Base-by-base conservation (phyloP, 495 filamentous ascomycete genomes). In the Parathielavia appendiculata region DNA sequence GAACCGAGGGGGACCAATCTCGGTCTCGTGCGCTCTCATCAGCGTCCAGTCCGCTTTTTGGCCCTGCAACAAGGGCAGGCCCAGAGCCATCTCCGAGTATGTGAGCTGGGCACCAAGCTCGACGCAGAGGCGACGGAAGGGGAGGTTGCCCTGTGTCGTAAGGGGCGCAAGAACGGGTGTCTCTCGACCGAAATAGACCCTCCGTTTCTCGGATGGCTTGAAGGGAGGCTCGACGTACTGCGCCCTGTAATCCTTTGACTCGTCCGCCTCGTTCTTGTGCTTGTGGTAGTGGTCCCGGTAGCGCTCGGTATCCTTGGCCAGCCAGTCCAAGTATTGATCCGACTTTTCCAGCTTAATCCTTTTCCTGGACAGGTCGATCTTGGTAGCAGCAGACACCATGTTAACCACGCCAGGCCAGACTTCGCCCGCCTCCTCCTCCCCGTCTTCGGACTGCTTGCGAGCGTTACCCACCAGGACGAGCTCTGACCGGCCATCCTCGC, bases 61-160 rank as follows among this genome's bases (percentile, higher is more conserved):
- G 11, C 93, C 93, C 71, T 97, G 91, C n/a, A 98, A 79, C 50
- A 98, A 73, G 13, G 91, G 90, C 63, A 95, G 71, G 39, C 90
- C 84, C 84, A 97, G 89, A 5, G 95, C 93, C 93, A 98, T 98
- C 68, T 98, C 93, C 0, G 93, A 97, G 75, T 96, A 97, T 4
- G 92, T 98, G 38, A 95, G 75, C 61, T 96, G 89, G 19, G 93
- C 92, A 22, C 93, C 95, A 19, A 97, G 81, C 51, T 87, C 85
- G 0, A 86, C 84, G 65, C 93, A 97, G n/a, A 98, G 82, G 51
- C 95, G 83, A 45, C 93, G 87, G 76, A 96, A 98, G 1, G 93
- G 95, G 30, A 97, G 75, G 64, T 98, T 98, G n/a, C 93, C 93
- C 72, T 97, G 93, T 3, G 93, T 98, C 0, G 93, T 86, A 17